Evolutionary conservation across 345 rosid species (phyloP), one percentile per base, ranked within the genome.

Genomic region (Limnanthes douglasii): DNA sequence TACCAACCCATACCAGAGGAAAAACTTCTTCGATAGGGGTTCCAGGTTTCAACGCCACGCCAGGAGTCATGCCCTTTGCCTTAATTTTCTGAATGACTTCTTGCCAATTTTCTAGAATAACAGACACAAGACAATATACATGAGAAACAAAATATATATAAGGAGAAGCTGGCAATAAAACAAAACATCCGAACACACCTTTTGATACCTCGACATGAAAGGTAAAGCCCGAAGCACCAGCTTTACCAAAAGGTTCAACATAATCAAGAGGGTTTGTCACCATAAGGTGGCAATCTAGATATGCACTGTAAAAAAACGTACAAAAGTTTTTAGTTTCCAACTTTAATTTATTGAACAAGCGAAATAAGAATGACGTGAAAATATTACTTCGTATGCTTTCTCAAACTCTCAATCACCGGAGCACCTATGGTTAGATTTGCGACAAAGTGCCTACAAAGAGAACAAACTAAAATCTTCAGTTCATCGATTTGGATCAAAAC

Each of bases 171-270:
- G 15, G 33, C 31, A 20, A 25, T 6, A 11, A 18, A 13, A 29
- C 14, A 48, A 4, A 32, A 3, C 16, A 34, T 13, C 8, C 21
- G n/a, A 52, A 36, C 60, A 14, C 26, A 74, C 97, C 93, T 75
- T 51, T 68, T 40, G 95, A 68, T 25, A 48, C 80, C 59, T 88
- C 95, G 32, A 88, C 59, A 28, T 88, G 97, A 72, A 88, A 88
- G 13, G 97, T 88, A 58, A 88, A 83, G 41, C 95, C 83, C 14
- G 97, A 83, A n/a, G 95, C 97, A 21, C 95, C 95, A 30, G 95
- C 86, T 41, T 78, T 70, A 20, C 64, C 72, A 39, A 86, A 46
- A 18, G 68, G 70, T 48, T 86, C 75, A 15, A 86, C 65, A 48
- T 86, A 86, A 68, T 86, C 96, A 43, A 78, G 55, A 3, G 96